A percentile compares a stretch with the other conserved stretches of the same genome.
Evolutionary conservation across 2,329 filamentous ascomycete species (phyloP).

Genomic region (Diaporthe helianthi): DNA sequence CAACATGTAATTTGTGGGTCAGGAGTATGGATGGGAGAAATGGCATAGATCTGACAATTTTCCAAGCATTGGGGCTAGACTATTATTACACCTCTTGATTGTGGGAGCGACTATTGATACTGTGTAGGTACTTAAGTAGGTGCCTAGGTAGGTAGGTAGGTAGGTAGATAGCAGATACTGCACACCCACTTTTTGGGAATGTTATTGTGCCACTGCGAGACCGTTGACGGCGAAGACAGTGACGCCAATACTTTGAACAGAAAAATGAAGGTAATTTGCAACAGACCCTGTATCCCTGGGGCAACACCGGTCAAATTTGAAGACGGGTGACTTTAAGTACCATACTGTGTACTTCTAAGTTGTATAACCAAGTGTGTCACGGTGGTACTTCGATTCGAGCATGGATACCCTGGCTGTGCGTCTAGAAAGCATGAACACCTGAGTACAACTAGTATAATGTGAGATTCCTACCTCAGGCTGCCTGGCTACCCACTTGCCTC

Average conservation of each 20-base stretch:
- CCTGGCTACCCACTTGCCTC: too few relatives aligned
- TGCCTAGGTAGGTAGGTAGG: too few relatives aligned
- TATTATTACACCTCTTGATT: neutral
- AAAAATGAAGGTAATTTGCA: neutral
- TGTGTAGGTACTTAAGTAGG: neutral
- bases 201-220: neutral
- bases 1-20: conserved; percentile 8
- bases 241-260: neutral
- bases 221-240: neutral
- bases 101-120: conserved; percentile 1
- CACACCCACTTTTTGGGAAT: neutral
- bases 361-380: too few relatives aligned
- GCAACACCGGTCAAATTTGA: too few relatives aligned
- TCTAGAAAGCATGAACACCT: too few relatives aligned
- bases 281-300: too few relatives aligned
- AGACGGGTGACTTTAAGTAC: neutral
- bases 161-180: neutral
- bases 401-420: too few relatives aligned
- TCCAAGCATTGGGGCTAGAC: neutral
- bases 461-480: too few relatives aligned
- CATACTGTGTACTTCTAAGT: too few relatives aligned
- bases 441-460: too few relatives aligned
- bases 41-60: conserved; percentile 9
- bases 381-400: too few relatives aligned
- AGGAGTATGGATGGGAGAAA: conserved; percentile 13